phyloP scores from a whole-genome alignment of 169 alveolate genomes.

The Cryptosporidium sp. region DNA sequence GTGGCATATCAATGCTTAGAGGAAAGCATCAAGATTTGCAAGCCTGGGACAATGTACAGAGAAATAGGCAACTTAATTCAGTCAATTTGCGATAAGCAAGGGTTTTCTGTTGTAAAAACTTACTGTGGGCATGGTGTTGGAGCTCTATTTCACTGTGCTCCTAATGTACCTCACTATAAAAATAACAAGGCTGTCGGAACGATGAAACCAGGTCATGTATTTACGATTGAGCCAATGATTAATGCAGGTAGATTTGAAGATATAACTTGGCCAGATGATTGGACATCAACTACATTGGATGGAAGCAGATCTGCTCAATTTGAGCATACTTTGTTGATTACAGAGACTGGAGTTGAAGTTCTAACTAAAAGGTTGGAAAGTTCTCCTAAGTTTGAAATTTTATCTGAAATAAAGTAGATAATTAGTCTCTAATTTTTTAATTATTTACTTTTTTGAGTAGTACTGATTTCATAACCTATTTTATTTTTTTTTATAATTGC shows the following conservation, averaged over 20 bases:
- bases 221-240: slow-evolving; percentile 99
- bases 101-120: slow-evolving; percentile 90
- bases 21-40: slow-evolving; percentile 91
- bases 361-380: slow-evolving; percentile 91
- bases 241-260: slow-evolving; percentile 95
- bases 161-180: slow-evolving; percentile 97
- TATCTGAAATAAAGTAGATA: slow-evolving; percentile 4
- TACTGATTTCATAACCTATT: not conserved
- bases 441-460: not conserved
- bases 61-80: slow-evolving; percentile 95
- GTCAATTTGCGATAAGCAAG: slow-evolving; percentile 85
- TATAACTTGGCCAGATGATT: slow-evolving; percentile 97
- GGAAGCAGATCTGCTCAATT: slow-evolving; percentile 91
- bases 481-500: not conserved
- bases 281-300: slow-evolving; percentile 97
- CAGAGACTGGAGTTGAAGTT: slow-evolving; percentile 94
- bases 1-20: slow-evolving; percentile 90
- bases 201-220: slow-evolving; percentile 96
- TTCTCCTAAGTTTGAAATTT: slow-evolving; percentile 92
- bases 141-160: slow-evolving; percentile 94
- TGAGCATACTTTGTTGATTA: slow-evolving; percentile 97
- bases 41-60: slow-evolving; percentile 97
- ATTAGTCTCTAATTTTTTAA: not conserved
- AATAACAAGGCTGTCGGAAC: slow-evolving; percentile 97
- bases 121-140: slow-evolving; percentile 99